Evolutionary conservation across 2,329 filamentous ascomycete species (phyloP).

Genomic region (Apiospora koreana): DNA sequence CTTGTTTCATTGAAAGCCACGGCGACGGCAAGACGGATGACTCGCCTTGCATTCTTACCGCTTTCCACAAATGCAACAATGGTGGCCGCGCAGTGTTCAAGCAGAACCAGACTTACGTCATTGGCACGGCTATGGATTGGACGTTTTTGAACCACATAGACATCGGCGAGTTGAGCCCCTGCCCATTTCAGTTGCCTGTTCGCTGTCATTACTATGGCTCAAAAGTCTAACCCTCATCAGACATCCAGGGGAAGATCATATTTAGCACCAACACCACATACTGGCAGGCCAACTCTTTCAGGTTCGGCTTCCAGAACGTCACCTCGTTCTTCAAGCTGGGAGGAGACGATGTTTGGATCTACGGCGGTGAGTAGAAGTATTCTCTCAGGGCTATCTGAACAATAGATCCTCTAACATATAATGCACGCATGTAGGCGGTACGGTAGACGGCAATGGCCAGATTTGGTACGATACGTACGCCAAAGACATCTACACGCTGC

Average conservation of each 20-base stretch:
- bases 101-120: slow-evolving; percentile 54
- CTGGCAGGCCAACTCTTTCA: slow-evolving; percentile 66
- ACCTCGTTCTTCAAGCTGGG: slow-evolving; percentile 51
- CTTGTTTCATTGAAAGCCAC: neutral
- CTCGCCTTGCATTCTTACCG: slow-evolving; percentile 46
- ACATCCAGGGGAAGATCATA: slow-evolving; percentile 25
- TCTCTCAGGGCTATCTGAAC: no score
- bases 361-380: slow-evolving; percentile 47
- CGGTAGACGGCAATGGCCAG: slow-evolving; percentile 65
- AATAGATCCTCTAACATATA: slow-evolving; percentile 7
- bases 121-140: slow-evolving; percentile 65
- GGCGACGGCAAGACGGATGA: slow-evolving; percentile 23
- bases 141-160: slow-evolving; percentile 52
- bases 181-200: no score
- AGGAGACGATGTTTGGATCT: slow-evolving; percentile 58
- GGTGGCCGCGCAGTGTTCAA: slow-evolving; percentile 57
- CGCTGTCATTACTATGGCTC: slow-evolving; percentile 15
- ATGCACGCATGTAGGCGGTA: slow-evolving; percentile 7
- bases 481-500: slow-evolving; percentile 40
- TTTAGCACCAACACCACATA: slow-evolving; percentile 70
- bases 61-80: slow-evolving; percentile 60
- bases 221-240: slow-evolving; percentile 37
- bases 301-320: slow-evolving; percentile 67
- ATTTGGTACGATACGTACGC: slow-evolving; percentile 66
- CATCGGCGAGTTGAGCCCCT: neutral